Percentiles rank a stretch among this genome's conserved stretches.
phyloP scores from a whole-genome alignment of 1,284 basidiomycete species.

The Porogramme epimiltina region DNA sequence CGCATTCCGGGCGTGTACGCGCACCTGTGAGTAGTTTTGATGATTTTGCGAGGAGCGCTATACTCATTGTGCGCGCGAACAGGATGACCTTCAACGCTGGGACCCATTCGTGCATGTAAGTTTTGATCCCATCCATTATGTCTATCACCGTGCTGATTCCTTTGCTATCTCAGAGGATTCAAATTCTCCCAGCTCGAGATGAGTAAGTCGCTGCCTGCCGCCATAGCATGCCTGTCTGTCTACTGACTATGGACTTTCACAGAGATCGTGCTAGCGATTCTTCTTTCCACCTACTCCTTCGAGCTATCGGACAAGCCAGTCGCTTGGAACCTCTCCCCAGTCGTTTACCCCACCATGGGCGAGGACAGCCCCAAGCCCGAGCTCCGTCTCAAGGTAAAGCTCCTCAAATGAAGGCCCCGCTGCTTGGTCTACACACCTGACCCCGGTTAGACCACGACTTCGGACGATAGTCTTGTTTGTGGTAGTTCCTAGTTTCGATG shows the following conservation, averaged over 20 bases:
- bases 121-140: no score
- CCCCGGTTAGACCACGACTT: no score
- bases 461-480: no score
- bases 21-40: constrained; percentile 13
- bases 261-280: constrained; percentile 14
- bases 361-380: constrained; percentile 4
- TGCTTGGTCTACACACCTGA: no score
- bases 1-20: constrained; percentile 23
- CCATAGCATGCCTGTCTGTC: no score
- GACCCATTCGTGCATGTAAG: constrained; percentile 9
- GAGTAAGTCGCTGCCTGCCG: constrained; percentile 24
- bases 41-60: neutral
- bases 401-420: no score
- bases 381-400: no score
- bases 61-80: neutral
- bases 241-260: neutral
- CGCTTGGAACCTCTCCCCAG: no score
- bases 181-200: constrained; percentile 38
- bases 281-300: constrained; percentile 1
- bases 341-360: constrained; percentile 1
- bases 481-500: no score
- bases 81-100: constrained; percentile 19
- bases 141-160: no score
- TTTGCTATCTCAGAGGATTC: constrained; percentile 28
- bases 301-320: no score